Percentiles rank a stretch among this genome's conserved stretches.
Evolutionary conservation across 2,329 filamentous ascomycete species (phyloP).

Genomic region (Pestalotiopsis sp.): DNA sequence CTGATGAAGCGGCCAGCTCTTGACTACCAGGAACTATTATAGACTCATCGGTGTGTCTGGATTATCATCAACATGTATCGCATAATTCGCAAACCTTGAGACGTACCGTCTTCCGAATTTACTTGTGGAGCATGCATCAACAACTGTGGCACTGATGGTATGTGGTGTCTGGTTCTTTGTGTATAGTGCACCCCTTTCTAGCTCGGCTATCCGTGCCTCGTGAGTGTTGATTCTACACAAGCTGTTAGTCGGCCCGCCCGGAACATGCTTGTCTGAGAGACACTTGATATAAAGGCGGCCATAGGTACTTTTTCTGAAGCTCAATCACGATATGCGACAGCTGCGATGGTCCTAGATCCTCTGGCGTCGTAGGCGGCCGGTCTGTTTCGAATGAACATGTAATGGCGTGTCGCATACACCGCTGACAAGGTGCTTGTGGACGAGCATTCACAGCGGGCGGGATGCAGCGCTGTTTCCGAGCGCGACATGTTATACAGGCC

Average conservation of each 20-base stretch:
- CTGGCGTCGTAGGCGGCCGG: neutral
- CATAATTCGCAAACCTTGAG: neutral
- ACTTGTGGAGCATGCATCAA: neutral
- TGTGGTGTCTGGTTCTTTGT: neutral
- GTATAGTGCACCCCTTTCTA: neutral
- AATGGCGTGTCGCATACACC: conserved; percentile 6
- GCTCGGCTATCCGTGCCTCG: conserved; percentile 8
- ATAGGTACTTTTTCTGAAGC: neutral
- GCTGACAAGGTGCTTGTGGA: conserved; percentile 5
- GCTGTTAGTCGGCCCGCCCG: neutral
- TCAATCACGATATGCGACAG: conserved; percentile 9
- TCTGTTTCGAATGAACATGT: conserved; percentile 9
- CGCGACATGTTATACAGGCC: conserved; percentile 10
- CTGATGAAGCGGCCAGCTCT: neutral
- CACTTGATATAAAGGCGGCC: neutral
- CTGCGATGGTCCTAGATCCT: conserved; percentile 1
- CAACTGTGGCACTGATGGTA: neutral
- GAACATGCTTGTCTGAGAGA: neutral
- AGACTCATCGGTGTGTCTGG: neutral
- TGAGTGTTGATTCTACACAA: conserved; percentile 3
- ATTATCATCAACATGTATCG: neutral
- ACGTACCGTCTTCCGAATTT: neutral
- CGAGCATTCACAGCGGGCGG: neutral
- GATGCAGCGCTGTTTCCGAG: conserved; percentile 4
- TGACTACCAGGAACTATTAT: neutral